A percentile compares a stretch with the other conserved stretches of the same genome.
These are phyloP conservation scores for Neoscytalidium dimidiatum DNA, from an alignment of 2,329 filamentous ascomycete genomes.

Conservation along the genomic window DNA sequence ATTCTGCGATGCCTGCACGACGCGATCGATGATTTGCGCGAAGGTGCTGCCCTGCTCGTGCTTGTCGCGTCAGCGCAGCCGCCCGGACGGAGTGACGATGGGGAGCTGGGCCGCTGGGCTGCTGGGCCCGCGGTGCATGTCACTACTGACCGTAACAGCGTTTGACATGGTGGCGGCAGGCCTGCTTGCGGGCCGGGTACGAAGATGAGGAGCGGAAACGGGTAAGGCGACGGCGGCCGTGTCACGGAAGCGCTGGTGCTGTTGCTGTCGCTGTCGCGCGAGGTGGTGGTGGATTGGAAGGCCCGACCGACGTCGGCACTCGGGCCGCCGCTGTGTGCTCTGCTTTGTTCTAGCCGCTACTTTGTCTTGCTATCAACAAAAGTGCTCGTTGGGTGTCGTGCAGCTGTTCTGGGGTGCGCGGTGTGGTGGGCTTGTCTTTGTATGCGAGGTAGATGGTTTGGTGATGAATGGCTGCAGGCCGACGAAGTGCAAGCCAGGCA, in stretches of 20 bases:
- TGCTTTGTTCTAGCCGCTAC: slow-evolving; percentile 21
- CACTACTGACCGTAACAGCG: slow-evolving; percentile 20
- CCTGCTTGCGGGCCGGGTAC: slow-evolving; percentile 19
- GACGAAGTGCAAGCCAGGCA: slow-evolving; percentile 18
- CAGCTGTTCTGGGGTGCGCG: slow-evolving; percentile 12
- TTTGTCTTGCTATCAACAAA: slow-evolving; percentile 21
- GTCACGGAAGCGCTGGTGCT: slow-evolving; percentile 19
- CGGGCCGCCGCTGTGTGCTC: slow-evolving; percentile 13
- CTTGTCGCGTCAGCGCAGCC: slow-evolving; percentile 15
- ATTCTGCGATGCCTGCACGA: slow-evolving; percentile 66
- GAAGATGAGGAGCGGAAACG: slow-evolving; percentile 19
- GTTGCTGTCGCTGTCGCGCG: slow-evolving; percentile 8
- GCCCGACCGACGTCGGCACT: slow-evolving; percentile 21
- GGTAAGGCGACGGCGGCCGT: slow-evolving; percentile 15
- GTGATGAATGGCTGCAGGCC: slow-evolving; percentile 16
- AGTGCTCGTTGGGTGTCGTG: slow-evolving; percentile 1
- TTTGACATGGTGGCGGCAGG: slow-evolving; percentile 19
- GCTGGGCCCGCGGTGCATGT: neutral
- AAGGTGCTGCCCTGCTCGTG: slow-evolving; percentile 71
- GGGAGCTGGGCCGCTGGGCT: neutral
- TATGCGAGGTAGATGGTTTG: slow-evolving; percentile 17
- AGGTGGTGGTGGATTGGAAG: slow-evolving; percentile 16
- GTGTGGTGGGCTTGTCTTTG: slow-evolving; percentile 19
- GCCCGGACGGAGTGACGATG: slow-evolving; percentile 14
- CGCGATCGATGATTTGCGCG: slow-evolving; percentile 83